Conservation (phyloP, 2,329 filamentous ascomycete genomes). For the Fusarium neocosmosporiellum region DNA sequence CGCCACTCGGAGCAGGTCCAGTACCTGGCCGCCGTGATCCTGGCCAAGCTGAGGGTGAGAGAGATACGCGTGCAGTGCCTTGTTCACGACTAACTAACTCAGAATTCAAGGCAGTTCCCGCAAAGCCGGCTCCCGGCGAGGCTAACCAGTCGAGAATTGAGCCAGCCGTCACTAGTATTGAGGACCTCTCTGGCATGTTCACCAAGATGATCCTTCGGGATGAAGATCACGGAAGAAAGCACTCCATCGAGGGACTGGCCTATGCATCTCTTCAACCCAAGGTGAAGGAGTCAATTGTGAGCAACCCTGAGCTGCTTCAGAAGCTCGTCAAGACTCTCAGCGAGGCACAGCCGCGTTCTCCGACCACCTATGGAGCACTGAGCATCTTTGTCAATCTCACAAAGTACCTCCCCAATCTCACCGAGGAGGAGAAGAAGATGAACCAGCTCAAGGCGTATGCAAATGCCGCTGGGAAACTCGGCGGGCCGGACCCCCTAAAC, state of each 20-base stretch:
- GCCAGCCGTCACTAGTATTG: slow-evolving; percentile 69
- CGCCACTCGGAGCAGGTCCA: slow-evolving; percentile 71
- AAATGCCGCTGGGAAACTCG: slow-evolving; percentile 78
- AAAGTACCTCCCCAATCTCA: slow-evolving; percentile 78
- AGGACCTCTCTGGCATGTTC: slow-evolving; percentile 73
- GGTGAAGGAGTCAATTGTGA: slow-evolving; percentile 83
- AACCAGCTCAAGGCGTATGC: slow-evolving; percentile 94
- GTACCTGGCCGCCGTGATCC: slow-evolving; percentile 77
- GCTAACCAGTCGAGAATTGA: slow-evolving; percentile 59
- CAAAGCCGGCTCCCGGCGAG: slow-evolving; percentile 53
- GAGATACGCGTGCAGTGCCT: slow-evolving; percentile 7
- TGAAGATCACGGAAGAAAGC: slow-evolving; percentile 68
- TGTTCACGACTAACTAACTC: slow-evolving; percentile 60
- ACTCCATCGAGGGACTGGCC: slow-evolving; percentile 89
- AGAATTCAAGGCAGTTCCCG: slow-evolving; percentile 65
- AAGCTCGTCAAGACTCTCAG: slow-evolving; percentile 73
- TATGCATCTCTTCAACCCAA: slow-evolving; percentile 89
- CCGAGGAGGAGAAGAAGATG: slow-evolving; percentile 94
- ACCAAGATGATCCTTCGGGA: slow-evolving; percentile 73
- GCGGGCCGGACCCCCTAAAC: slow-evolving; percentile 74
- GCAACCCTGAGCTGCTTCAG: slow-evolving; percentile 75
- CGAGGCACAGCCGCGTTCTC: slow-evolving; percentile 70
- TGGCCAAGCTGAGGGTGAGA: slow-evolving; percentile 76
- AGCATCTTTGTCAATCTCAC: slow-evolving; percentile 90
- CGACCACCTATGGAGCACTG: slow-evolving; percentile 84